Percentiles rank a stretch among this genome's conserved stretches.
Evolutionary conservation across 306 rosid genomes (phyloP).

Genomic region (Dalbergia cultrata): DNA sequence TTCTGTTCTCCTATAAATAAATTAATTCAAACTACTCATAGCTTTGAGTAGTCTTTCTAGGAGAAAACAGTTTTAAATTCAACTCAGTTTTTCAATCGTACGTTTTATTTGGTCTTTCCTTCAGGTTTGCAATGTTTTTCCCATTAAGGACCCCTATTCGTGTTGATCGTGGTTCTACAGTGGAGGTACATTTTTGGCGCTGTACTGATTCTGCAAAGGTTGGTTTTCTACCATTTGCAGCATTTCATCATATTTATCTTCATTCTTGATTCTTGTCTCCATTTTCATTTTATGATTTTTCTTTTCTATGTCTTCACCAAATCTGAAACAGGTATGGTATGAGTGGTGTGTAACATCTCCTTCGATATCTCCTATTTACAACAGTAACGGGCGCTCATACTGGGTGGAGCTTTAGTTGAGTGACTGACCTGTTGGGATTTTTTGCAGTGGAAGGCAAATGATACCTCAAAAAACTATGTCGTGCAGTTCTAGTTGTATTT

Average conservation of each 20-base stretch:
- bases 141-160: slow-evolving; percentile 68
- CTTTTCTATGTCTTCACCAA: background rate
- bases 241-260: background rate
- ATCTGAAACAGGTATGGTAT: slow-evolving; percentile 74
- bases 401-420: slow-evolving; percentile 69
- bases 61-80: too few relatives aligned
- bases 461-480: background rate
- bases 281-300: background rate
- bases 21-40: too few relatives aligned
- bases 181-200: slow-evolving; percentile 79
- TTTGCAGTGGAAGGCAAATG: background rate
- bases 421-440: background rate
- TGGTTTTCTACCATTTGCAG: slow-evolving; percentile 1
- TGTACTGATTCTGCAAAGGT: slow-evolving; percentile 69
- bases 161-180: slow-evolving; percentile 58
- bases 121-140: slow-evolving; percentile 76
- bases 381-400: slow-evolving; percentile 67
- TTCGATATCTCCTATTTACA: slow-evolving; percentile 60
- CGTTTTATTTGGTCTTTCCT: background rate
- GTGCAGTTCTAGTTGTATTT: background rate
- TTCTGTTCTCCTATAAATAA: too few relatives aligned
- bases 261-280: background rate
- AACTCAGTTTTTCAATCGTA: background rate
- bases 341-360: slow-evolving; percentile 81
- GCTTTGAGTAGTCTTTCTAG: too few relatives aligned